Conservation (phyloP, 257 asterid species). For the Fraxinus anomala region DNA sequence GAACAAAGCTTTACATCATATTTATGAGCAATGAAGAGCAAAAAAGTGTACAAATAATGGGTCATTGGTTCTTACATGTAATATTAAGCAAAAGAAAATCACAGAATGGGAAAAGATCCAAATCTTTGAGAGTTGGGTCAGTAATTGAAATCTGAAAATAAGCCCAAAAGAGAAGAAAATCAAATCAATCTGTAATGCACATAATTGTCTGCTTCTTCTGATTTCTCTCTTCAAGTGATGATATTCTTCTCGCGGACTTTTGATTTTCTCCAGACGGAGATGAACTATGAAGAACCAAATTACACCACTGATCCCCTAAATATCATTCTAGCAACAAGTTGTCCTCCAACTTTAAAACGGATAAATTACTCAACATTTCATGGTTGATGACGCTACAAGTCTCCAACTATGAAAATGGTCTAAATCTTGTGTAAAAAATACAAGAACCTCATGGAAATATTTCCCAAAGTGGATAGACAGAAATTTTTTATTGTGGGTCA, state of each 20-base stretch:
- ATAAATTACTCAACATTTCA: too few relatives aligned
- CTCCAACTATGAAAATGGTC: too few relatives aligned
- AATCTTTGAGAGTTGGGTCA: constrained; percentile 41
- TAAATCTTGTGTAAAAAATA: too few relatives aligned
- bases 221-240: not conserved
- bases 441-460: too few relatives aligned
- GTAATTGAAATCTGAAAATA: constrained; percentile 48
- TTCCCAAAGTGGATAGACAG: too few relatives aligned
- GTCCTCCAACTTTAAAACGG: too few relatives aligned
- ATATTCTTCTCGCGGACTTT: constrained; percentile 14
- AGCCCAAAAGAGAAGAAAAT: constrained; percentile 35
- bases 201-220: not conserved
- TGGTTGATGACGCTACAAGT: too few relatives aligned
- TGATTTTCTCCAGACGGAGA: constrained; percentile 30
- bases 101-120: constrained; percentile 33
- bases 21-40: not conserved
- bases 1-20: constrained; percentile 12
- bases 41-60: constrained; percentile 34
- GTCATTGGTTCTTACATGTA: constrained; percentile 39
- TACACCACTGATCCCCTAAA: too few relatives aligned
- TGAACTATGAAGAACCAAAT: not conserved
- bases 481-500: too few relatives aligned
- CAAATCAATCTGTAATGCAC: constrained; percentile 20
- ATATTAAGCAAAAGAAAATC: constrained; percentile 20
- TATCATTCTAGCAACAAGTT: too few relatives aligned